phyloP scores from a whole-genome alignment of 352 stramenopile genomes.

The Phytophthora aleatoria region DNA sequence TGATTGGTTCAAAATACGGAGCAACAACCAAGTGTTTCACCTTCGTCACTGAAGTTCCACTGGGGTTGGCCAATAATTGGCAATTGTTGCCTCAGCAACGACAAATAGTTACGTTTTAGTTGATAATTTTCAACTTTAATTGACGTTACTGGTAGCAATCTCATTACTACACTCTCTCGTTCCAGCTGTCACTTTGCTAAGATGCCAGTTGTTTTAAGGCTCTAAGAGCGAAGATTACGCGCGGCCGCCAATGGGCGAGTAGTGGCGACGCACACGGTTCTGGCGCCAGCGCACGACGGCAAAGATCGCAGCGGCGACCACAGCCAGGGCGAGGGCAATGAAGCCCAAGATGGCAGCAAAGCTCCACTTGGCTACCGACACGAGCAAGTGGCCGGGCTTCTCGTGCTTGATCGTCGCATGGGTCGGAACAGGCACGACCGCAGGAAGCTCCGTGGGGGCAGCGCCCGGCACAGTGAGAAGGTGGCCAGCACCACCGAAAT shows the following conservation, averaged over 20 bases:
- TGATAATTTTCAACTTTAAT: not conserved
- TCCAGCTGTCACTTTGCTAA: not conserved
- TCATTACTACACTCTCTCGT: not conserved
- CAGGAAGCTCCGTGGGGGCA: constrained; percentile 22
- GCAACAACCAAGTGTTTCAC: no score
- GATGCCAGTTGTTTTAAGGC: no score
- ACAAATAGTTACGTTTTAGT: no score
- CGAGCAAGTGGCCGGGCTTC: constrained; percentile 29
- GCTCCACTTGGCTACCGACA: constrained; percentile 39
- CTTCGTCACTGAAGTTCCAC: no score
- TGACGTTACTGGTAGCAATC: not conserved
- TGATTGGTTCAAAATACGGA: not conserved
- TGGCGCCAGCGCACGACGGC: constrained; percentile 39
- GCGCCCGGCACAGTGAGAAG: constrained; percentile 39
- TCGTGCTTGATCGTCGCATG: constrained; percentile 16
- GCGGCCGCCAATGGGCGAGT: constrained; percentile 51
- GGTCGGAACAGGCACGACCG: constrained; percentile 2
- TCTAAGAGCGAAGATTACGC: constrained; percentile 16
- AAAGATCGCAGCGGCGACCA: constrained; percentile 31
- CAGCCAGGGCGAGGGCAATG: constrained; percentile 20
- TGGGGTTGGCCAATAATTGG: no score
- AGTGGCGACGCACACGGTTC: constrained; percentile 42
- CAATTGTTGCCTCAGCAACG: no score
- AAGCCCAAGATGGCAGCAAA: constrained; percentile 32
- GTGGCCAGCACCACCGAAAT: constrained; percentile 77